phyloP scores from a whole-genome alignment of 768 basidiomycete genomes.

The Tulasnella sp. region DNA sequence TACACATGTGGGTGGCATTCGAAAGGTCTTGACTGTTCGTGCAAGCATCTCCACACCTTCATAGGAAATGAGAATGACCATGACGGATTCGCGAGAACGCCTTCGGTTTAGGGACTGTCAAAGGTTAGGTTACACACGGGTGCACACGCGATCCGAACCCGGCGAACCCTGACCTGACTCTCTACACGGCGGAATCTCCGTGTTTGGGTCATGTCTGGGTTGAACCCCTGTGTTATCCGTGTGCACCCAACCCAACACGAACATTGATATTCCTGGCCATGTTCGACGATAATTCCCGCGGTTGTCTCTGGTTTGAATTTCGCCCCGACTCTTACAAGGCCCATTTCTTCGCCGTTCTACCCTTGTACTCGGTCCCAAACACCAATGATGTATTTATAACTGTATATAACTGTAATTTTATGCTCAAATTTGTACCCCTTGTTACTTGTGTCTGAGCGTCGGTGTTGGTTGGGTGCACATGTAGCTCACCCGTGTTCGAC shows the following conservation, averaged over 20 bases:
- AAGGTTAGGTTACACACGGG: not conserved
- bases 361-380: not conserved
- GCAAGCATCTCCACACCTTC: too few relatives aligned
- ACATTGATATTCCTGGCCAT: too few relatives aligned
- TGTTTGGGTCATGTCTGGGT: not conserved
- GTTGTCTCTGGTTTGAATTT: too few relatives aligned
- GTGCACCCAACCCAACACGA: not conserved
- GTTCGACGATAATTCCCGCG: too few relatives aligned
- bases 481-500: not conserved
- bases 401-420: not conserved
- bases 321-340: too few relatives aligned
- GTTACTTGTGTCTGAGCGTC: not conserved
- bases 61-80: too few relatives aligned
- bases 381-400: not conserved
- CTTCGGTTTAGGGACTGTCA: not conserved
- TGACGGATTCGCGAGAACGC: too few relatives aligned
- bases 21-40: too few relatives aligned
- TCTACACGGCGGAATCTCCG: not conserved
- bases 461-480: not conserved
- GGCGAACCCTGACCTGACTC: not conserved
- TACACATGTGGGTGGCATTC: too few relatives aligned
- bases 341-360: not conserved
- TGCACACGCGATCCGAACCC: not conserved
- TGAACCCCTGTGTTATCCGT: not conserved
- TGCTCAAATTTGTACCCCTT: not conserved